Base-by-base conservation (phyloP, 345 rosid genomes). In the Balakata baccata region DNA sequence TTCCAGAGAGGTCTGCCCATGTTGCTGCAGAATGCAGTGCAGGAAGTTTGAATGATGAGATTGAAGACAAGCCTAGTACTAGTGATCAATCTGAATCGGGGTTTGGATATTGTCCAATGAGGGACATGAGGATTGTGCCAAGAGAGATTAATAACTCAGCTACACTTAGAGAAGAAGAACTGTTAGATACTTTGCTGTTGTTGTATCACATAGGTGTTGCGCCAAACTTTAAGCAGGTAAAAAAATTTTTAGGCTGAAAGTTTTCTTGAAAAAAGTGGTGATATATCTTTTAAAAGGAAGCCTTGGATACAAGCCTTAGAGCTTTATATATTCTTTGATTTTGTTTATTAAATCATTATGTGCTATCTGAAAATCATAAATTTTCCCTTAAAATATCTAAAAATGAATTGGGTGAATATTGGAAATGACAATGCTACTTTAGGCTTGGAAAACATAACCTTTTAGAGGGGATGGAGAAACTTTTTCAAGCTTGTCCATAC, bases 161-260 rank as follows among this genome's bases (percentile, higher is more conserved):
- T 63, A 86, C 79, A 29, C 85, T 91, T 64, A 83, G 96, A 70
- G 98, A 88, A 85, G 98, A 92, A 85, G 99, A 95, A 81, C 90
- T 95, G 74, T 78, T 95, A 56, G 99, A 95, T 80, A 82, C 92
- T 51, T 71, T 95, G 71, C 72, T 95, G 78, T 74, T 92, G 66
- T 64, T 95, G 74, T 92, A 95, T 85, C 94, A 92, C 79, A 82
- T 92, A 46, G 96, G 98, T 60, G 86, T 95, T n/a, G 98, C 98
- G 43, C 99, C 96, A 74, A 92, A 92, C 69, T 90, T 95, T 85
- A 95, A 92, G 85, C 96, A 90, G 98, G 99, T 90, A 79, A 79
- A 45, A 16, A 14, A 52, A 76, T 3, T 63, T 18, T 46, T 67
- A 22, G 45, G 45, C 12, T 23, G 29, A 68, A 14, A 29, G 11